Base-by-base conservation (phyloP, 768 basidiomycete genomes). In the Termitomyces sp. region DNA sequence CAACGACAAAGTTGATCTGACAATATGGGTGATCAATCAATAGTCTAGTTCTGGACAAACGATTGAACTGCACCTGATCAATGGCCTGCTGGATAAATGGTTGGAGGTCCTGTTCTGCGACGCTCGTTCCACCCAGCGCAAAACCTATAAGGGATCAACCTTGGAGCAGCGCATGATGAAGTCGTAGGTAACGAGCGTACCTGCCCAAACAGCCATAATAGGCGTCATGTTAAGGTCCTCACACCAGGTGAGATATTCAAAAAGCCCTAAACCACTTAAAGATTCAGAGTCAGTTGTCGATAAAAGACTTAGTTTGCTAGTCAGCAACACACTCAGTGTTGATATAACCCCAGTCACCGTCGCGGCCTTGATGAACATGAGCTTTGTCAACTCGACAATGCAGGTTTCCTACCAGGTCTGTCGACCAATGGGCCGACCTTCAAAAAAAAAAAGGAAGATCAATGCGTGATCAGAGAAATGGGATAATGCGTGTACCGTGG, bases 161-260 rank as follows among this genome's bases (percentile, higher is more conserved):
- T 56, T n/a, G 51, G 24, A 15, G 8, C n/a, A 42, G 12, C 31
- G 31, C 41, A 26, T 5, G 18, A 47, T 1, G 12, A 34, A 13
- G 7, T n/a, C 8, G n/a, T 49, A 12, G 20, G 34, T n/a, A 57
- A 20, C 9, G n/a, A 18, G 20, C 33, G 46, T 51, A 75, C 81
- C 81, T 59, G 81, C 70, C 78, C 79, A 85, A 24, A 86, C 76
- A 8, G 81, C 84, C 82, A 86, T 83, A 62, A 86, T 82, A 5
- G 82, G 75, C 58, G 78, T 74, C 80, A 81, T 81, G 1, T 72
- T 75, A 55, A 80, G 67, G 60, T 84, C 83, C 64, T 87, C 84
- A 52, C 81, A 78, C 71, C 79, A 77, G 34, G 74, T 63, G 52
- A 86, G 70, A 61, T 70, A 73, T 54, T 73, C 72, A 5, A 68